phyloP scores from a whole-genome alignment of 2,329 filamentous ascomycete genomes.

The Diaporthe sp. region DNA sequence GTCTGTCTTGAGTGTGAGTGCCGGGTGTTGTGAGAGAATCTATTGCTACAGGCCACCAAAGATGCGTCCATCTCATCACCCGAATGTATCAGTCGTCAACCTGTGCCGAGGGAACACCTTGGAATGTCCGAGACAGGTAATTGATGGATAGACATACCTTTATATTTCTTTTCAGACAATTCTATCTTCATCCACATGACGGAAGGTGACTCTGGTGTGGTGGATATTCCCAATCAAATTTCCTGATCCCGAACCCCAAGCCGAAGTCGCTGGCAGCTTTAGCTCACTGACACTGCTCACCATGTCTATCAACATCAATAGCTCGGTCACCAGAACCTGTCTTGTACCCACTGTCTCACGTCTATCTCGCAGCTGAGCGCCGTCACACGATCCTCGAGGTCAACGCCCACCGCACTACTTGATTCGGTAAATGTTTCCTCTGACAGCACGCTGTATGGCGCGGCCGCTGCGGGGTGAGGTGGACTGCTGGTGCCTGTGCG shows the following conservation, averaged over 20 bases:
- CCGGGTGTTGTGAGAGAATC: constrained; percentile 3
- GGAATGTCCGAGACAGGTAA: constrained; percentile 39
- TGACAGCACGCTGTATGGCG: neutral
- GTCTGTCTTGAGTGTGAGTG: constrained; percentile 33
- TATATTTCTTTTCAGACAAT: constrained; percentile 39
- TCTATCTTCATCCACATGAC: constrained; percentile 35
- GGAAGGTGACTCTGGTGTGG: neutral
- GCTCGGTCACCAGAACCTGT: neutral
- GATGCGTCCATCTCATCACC: constrained; percentile 23
- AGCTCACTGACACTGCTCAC: neutral
- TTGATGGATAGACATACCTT: constrained; percentile 41
- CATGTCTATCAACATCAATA: neutral
- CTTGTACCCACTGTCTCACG: constrained; percentile 20
- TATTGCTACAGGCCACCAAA: constrained; percentile 16
- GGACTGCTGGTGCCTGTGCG: neutral
- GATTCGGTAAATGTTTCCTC: constrained; percentile 23
- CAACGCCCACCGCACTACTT: neutral
- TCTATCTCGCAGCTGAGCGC: constrained; percentile 20
- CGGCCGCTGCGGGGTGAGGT: neutral
- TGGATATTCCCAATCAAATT: neutral
- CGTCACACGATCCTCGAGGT: neutral
- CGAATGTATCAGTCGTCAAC: constrained; percentile 29
- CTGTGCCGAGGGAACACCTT: constrained; percentile 34
- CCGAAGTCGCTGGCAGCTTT: neutral
- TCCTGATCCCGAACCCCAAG: neutral